Evolutionary conservation across 2,329 filamentous ascomycete species (phyloP), one percentile per base, ranked within the genome.

Genomic region (Nothophoma quercina): DNA sequence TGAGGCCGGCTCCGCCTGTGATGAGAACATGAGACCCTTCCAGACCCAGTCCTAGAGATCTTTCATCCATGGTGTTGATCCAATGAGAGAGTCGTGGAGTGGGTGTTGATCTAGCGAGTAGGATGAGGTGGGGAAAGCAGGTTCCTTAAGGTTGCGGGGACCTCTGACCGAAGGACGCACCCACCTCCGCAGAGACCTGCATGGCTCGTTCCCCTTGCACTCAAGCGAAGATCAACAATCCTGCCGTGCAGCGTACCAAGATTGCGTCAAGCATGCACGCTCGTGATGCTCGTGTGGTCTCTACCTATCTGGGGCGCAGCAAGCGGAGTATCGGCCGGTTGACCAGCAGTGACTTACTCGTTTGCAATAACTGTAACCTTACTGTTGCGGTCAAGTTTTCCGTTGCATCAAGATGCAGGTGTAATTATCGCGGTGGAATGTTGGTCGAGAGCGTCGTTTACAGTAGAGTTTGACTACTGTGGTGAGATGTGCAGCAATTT

Each of bases 1-100:
- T 78, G 2, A 74, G 64, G 25, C 77, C 77, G 29, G 67, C 71
- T 33, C 72, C 76, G 26, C 77, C 77, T 5, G 76, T 79, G 45
- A 79, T 58, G 21, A 78, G 60, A 28, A 78, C 74, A 52, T 77
- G 74, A 15, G 64, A 71, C 41, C 58, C 65, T 48, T 70, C 60
- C 25, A 79, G 70, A 25, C 69, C 70, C 26, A 79, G 63, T 6
- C 60, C 60, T 10, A 77, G 55, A 46, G 56, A 58, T 19, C 34
- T 26, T 7, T 21, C 10, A 22, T 59, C 45, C 53, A 61, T 61
- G 16, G 25, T 23, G 21, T 13, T 12, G 3, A 32, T 15, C 18
- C 9, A 29, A 48, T 30, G 13, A 9, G n/a, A 33, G 7, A 6
- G 23, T 44, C 10, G 22, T 32, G 25, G 7, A 34, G 4, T 38